Base-by-base conservation (phyloP, 2,329 filamentous ascomycete genomes). In the Diaporthe amygdali region DNA sequence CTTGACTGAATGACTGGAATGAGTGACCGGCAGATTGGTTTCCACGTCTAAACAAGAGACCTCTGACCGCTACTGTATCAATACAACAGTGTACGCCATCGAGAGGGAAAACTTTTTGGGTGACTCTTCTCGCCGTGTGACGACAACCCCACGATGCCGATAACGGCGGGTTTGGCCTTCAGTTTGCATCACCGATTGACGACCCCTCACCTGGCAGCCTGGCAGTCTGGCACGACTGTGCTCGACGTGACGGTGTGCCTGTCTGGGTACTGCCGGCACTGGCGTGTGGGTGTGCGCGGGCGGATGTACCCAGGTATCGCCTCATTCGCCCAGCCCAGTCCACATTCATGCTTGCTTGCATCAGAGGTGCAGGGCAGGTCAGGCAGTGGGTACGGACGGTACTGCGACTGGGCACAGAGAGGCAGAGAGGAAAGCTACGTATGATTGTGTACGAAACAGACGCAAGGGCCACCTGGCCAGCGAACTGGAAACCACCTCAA, bases 111-210 rank as follows among this genome's bases (percentile, higher is more conserved):
- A 44, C n/a, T 64, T 64, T 49, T 44, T 49, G 41, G 41, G n/a
- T 64, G 59, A 20, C 59, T 64, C 41, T 64, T 30, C 27, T 64
- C 41, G 30, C 44, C 34, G 59, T 64, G 59, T 64, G 59, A 64
- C 59, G 44, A 14, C 30, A 49, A 64, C 59, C 59, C 59, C 59
- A 49, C 59, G 59, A 64, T 64, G 59, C 59, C 59, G 59, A 64
- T 64, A 64, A 64, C 59, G 59, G 59, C 59, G 59, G 59, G 59
- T 37, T 64, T 64, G 41, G n/a, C n/a, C 59, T 44, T 49, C 27
- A 63, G 59, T n/a, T 49, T 49, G 59, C 59, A 64, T 64, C 59
- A 64, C 44, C 30, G 44, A 49, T 64, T 63, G 41, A 30, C 59
- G 59, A 64, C 59, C 59, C 59, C 59, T 64, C 59, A 64, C 20